Evolutionary conservation across 2,329 filamentous ascomycete genomes (phyloP).

Genomic region (Colletotrichum horii): DNA sequence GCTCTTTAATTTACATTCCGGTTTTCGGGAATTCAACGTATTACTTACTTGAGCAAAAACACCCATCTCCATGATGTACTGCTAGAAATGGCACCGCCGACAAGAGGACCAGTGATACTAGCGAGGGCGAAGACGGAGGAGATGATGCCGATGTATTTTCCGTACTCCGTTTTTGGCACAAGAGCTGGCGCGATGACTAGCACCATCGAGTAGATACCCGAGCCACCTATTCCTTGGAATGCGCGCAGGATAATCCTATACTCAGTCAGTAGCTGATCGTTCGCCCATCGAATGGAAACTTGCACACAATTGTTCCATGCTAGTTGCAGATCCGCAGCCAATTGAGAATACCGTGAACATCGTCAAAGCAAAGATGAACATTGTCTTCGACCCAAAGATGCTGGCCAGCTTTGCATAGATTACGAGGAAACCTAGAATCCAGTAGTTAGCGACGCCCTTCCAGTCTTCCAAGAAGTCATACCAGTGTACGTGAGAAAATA

Average conservation of each 20-base stretch:
- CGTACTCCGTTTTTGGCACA: constrained; percentile 36
- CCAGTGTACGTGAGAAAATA: constrained; percentile 55
- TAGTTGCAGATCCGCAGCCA: constrained; percentile 41
- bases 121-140: constrained; percentile 44
- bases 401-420: constrained; percentile 49
- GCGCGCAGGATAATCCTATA: background rate
- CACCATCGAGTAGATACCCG: background rate
- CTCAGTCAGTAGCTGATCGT: background rate
- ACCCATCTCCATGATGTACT: constrained; percentile 50
- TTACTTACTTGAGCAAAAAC: constrained; percentile 33
- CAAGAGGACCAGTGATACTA: constrained; percentile 45
- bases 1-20: background rate
- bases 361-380: constrained; percentile 36
- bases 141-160: constrained; percentile 34
- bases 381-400: constrained; percentile 45
- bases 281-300: background rate
- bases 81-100: constrained; percentile 46
- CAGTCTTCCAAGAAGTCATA: constrained; percentile 2
- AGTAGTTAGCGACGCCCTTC: background rate
- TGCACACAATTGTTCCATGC: constrained; percentile 33
- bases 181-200: constrained; percentile 33
- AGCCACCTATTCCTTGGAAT: background rate
- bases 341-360: constrained; percentile 45
- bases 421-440: background rate
- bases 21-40: accelerated